Evolutionary conservation across 2,329 filamentous ascomycete genomes (phyloP).

Genomic region (Aspergillus pseudoterreus): DNA sequence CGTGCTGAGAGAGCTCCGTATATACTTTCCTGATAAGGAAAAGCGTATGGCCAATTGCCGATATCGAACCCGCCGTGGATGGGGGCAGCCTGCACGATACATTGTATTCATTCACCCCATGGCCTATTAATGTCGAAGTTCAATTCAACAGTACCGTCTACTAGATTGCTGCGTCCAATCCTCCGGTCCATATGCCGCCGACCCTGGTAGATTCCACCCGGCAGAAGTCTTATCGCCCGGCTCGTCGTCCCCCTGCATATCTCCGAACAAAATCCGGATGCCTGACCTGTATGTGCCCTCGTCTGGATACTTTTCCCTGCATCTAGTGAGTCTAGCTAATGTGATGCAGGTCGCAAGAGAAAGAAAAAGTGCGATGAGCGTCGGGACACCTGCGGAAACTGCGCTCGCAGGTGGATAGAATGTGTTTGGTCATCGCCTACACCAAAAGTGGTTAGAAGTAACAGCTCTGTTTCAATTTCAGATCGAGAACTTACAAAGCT

Average conservation of each 20-base stretch:
- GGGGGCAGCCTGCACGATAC: too few relatives aligned
- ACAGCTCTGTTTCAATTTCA: background rate
- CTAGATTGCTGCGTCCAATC: too few relatives aligned
- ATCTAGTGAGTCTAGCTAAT: background rate
- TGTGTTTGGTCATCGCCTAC: slow-evolving; percentile 15
- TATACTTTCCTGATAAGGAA: too few relatives aligned
- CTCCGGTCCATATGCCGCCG: background rate
- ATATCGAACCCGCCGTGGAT: too few relatives aligned
- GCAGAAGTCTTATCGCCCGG: slow-evolving; percentile 11
- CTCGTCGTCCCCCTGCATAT: slow-evolving; percentile 22
- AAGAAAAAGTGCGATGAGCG: slow-evolving; percentile 28
- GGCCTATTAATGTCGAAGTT: slow-evolving; percentile 33
- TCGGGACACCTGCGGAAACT: slow-evolving; percentile 15
- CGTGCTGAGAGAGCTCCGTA: too few relatives aligned
- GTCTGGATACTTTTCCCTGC: background rate
- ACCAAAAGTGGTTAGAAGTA: background rate
- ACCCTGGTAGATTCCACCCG: slow-evolving; percentile 27
- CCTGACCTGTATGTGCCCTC: slow-evolving; percentile 19
- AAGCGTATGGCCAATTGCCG: too few relatives aligned
- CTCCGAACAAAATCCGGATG: slow-evolving; percentile 26
- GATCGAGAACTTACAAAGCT: too few relatives aligned
- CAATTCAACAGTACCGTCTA: background rate
- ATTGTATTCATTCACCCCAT: background rate
- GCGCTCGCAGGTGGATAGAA: slow-evolving; percentile 8
- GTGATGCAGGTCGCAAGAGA: slow-evolving; percentile 14